Evolutionary conservation across 805 yeast genomes (phyloP), one percentile per base, ranked within the genome.

Genomic region (Maudiozyma turicensis): DNA sequence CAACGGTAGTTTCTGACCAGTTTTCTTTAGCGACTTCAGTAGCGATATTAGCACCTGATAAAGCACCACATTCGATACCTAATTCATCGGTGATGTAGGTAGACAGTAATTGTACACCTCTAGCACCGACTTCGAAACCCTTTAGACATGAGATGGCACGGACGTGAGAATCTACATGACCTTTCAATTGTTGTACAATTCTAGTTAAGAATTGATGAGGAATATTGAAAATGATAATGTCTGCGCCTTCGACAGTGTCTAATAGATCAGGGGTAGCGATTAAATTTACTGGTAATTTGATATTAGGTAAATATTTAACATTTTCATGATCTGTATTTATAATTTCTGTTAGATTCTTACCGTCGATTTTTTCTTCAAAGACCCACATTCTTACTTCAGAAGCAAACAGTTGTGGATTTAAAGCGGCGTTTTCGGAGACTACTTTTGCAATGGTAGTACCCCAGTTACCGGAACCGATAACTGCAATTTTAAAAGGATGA

Each of bases 1-100:
- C 99, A 55, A 93, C 88, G 10, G 99, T 90, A 52, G 99, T 93
- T 72, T 93, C 99, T 15, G 96, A 89, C 95, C 95, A 93, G 70
- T 85, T 85, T 69, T 87, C 86, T 66, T 78, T 80, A 52, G 99
- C 99, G 52, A 93, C 96, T 70, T 93, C 99, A 44, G 95, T 88
- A 42, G 99, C 99, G 60, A 93, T 76, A 73, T 93, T 93, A 49
- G 99, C 99, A 54, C 99, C 99, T 0, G 95, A 85, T 48, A 93
- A 76, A 20, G 95, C 98, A 70, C 99, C 99, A 73, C 98, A 90
- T 68, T 85, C 80, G 52, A 93, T 79, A 34, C 90, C 91, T 57
- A 93, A 77, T 58, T 80, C 76, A 59, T 87, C 86, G 48, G 86
- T 78, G 63, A 93, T 85, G 59, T 79, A 82, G 50, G 82, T 81